Base-by-base conservation (phyloP, 2,329 filamentous ascomycete species). In the Phyllosticta citribraziliensis region DNA sequence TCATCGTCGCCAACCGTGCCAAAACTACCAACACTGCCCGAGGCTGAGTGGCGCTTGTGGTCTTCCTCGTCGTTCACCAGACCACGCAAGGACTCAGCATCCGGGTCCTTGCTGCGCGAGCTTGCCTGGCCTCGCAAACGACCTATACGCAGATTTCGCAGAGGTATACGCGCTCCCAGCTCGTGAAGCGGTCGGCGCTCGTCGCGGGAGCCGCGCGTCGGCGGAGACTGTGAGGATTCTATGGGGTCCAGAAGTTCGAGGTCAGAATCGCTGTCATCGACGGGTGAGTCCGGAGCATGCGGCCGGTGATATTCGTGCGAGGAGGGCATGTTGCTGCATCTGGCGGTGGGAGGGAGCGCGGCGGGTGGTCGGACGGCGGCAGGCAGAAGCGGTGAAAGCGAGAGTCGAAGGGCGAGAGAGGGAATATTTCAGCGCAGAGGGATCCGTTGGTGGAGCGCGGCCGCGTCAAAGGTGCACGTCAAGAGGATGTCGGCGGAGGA, bases 231-330 rank as follows among this genome's bases (percentile, higher is more conserved):
- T 30, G 64, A 40, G 11, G 68, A 64, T 47, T 68, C 67, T 62
- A 70, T 70, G 60, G 89, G 88, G 70, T 92, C 88, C 66, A 94
- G 85, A 69, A 94, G 80, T 65, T 89, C 87, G 67, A 87, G 83
- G 72, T 93, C 88, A 56, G 87, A 89, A 72, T 92, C 88, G 71
- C 67, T 64, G 62, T 73, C 70, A 62, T 85, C 79, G 68, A 78
- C 75, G 63, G 81, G 81, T 63, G 82, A 84, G 75, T 88, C 84
- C 74, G 85, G 85, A 70, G 83, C 82, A 72, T 86, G 82, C 70
- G 82, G 74, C 65, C 75, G 72, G 70, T 75, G 73, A 70, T 78
- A 76, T 68, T 75, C 72, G 69, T 76, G 74, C 55, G 76, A 72
- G 62, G 72, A 70, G 62, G 76, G 73, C 79, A 80, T 72, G 58